These are phyloP conservation scores for Lathyrus oleraceus DNA, from an alignment of 306 rosid species.

Conservation along the genomic window DNA sequence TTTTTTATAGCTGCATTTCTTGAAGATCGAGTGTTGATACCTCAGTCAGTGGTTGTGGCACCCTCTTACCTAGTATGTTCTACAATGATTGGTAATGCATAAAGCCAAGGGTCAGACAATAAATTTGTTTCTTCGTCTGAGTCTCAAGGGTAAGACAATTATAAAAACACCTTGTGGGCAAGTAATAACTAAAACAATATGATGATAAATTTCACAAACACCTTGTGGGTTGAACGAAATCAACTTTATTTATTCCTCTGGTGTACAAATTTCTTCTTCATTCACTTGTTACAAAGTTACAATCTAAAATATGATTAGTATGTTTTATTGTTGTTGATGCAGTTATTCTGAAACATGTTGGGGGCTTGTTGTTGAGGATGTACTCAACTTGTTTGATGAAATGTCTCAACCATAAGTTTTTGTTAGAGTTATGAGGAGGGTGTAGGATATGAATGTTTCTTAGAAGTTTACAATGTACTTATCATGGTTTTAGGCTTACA, in stretches of 20 bases:
- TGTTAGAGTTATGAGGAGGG: constrained; percentile 74
- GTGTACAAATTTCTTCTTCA: too few species aligned
- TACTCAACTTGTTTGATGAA: constrained; percentile 49
- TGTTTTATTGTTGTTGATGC: constrained; percentile 24
- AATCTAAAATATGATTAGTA: constrained; percentile 9
- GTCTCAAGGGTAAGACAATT: too few species aligned
- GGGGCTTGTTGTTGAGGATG: constrained; percentile 71
- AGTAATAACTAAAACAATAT: too few species aligned
- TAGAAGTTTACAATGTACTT: constrained; percentile 77
- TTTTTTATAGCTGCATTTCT: constrained; percentile 90
- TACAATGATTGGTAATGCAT: too few species aligned
- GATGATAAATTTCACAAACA: too few species aligned
- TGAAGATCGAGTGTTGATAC: constrained; percentile 97
- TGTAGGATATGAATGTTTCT: constrained; percentile 64
- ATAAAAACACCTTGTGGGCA: too few species aligned
- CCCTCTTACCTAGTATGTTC: too few species aligned
- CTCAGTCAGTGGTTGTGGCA: constrained; percentile 80
- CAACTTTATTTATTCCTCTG: too few species aligned
- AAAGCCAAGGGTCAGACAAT: too few species aligned
- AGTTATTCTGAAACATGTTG: constrained; percentile 55
- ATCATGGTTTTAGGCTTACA: constrained; percentile 84
- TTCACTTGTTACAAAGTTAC: too few species aligned
- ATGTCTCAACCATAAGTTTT: constrained; percentile 67
- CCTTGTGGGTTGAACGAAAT: too few species aligned
- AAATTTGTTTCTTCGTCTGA: too few species aligned